Evolutionary conservation across 2,329 filamentous ascomycete genomes (phyloP).

Genomic region (Phyllachora maydis): DNA sequence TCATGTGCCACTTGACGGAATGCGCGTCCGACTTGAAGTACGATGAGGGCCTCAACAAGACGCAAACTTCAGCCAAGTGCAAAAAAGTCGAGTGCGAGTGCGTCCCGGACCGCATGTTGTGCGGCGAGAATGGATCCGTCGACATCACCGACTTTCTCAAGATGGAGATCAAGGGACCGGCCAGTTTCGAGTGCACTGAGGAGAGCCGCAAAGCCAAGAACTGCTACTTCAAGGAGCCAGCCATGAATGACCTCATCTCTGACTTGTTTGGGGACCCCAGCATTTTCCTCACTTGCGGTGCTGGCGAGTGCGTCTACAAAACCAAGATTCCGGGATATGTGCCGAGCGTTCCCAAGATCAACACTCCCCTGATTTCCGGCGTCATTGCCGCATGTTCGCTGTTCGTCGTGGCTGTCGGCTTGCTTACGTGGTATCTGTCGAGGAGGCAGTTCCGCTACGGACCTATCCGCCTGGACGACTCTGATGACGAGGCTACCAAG

Average conservation of each 20-base stretch:
- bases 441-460: slow-evolving; percentile 51
- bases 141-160: slow-evolving; percentile 81
- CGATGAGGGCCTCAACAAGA: slow-evolving; percentile 46
- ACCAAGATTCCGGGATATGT: slow-evolving; percentile 86
- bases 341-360: slow-evolving; percentile 80
- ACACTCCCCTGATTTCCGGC: slow-evolving; percentile 85
- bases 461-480: slow-evolving; percentile 68
- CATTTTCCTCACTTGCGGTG: slow-evolving; percentile 62
- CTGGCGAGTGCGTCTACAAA: slow-evolving; percentile 83
- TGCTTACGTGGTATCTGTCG: slow-evolving; percentile 74
- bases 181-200: slow-evolving; percentile 56
- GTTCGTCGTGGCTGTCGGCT: slow-evolving; percentile 72
- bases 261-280: slow-evolving; percentile 79
- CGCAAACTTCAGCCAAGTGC: slow-evolving; percentile 72
- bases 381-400: slow-evolving; percentile 75
- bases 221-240: slow-evolving; percentile 76
- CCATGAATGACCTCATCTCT: slow-evolving; percentile 79
- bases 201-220: slow-evolving; percentile 39
- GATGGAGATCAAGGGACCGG: slow-evolving; percentile 69
- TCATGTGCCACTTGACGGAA: slow-evolving; percentile 77
- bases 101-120: slow-evolving; percentile 81
- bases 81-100: slow-evolving; percentile 72
- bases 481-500: slow-evolving; percentile 70
- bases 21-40: slow-evolving; percentile 57
- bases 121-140: slow-evolving; percentile 75